Conservation (phyloP, 177 flowering plant genomes). For the Vitis hybrid region DNA sequence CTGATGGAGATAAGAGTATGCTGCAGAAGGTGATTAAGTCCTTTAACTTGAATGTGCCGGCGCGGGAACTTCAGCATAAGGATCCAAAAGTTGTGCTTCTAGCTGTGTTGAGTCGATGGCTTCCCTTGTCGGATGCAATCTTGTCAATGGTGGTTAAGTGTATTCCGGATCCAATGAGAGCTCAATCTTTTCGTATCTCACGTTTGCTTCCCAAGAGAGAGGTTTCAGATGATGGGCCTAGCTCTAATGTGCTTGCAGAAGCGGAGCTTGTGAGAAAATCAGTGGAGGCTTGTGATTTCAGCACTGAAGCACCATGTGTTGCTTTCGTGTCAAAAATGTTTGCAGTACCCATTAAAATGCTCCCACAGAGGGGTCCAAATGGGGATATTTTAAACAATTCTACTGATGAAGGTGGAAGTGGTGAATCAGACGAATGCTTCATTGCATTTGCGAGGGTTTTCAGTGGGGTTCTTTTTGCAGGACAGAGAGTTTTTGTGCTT, state of each 20-base stretch:
- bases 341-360: constrained; percentile 85
- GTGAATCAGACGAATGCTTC: constrained; percentile 81
- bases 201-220: constrained; percentile 75
- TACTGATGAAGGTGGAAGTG: constrained; percentile 45
- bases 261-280: constrained; percentile 70
- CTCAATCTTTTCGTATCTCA: constrained; percentile 62
- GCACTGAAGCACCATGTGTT: constrained; percentile 76
- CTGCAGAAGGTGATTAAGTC: constrained; percentile 73
- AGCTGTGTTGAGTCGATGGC: constrained; percentile 89
- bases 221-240: constrained; percentile 28
- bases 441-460: constrained; percentile 92
- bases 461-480: constrained; percentile 68
- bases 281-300: constrained; percentile 72
- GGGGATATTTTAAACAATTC: constrained; percentile 49
- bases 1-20: constrained; percentile 57
- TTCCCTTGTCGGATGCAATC: constrained; percentile 77
- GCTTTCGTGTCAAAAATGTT: constrained; percentile 96
- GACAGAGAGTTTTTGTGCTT: constrained; percentile 78
- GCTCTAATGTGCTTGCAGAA: constrained; percentile 53
- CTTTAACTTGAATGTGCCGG: constrained; percentile 61
- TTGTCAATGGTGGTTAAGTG: constrained; percentile 80
- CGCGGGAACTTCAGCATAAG: constrained; percentile 82
- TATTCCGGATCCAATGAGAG: constrained; percentile 79
- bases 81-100: constrained; percentile 79
- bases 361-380: constrained; percentile 57